Evolutionary conservation across 352 stramenopile genomes (phyloP), one percentile per base, ranked within the genome.

Genomic region (Globisporangium cystogenes): DNA sequence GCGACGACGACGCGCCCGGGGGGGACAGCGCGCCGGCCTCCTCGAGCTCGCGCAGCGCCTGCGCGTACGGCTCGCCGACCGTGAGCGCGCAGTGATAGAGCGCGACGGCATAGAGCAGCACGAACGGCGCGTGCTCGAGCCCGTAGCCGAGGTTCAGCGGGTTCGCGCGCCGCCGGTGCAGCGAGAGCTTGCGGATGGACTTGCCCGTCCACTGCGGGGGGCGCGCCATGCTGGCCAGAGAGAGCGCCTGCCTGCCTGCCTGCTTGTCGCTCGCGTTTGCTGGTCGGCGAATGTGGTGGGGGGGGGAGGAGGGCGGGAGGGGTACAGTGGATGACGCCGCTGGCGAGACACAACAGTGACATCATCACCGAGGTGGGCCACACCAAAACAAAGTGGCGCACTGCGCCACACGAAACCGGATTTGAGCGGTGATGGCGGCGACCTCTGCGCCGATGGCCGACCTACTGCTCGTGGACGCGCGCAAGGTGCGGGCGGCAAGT

Each of bases 21-120:
- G 68, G 63, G 20, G 85, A 59, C 27, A 84, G 48, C 16, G 78
- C 59, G n/a, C 78, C 79, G 0, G 71, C 53, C 35, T 86, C 79
- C 53, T 93, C 69, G 43, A 87, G 62, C 51, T 92, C 82, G 44
- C 65, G 70, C 49, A 92, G 87, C 40, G 79, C 82, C 46, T 90
- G 80, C 51, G 74, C 74, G 41, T 90, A 87, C 18, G 79, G 79
- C 56, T 90, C 76, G 14, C 79, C 79, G 39, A 68, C 42, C 24
- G 77, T 90, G 51, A 78, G 58, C 53, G 67, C 70, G 58, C 77
- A 90, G 62, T 85, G 66, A 57, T 87, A 87, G 48, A 90, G 55
- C 48, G 76, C 81, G 69, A 71, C 86, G 31, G 67, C 79, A 60
- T 90, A 87, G 14, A 90, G 58, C 39, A 85, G 57, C 16, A 87